Conservation (phyloP, 1,284 basidiomycete genomes). For the Apiotrichum domesticum region DNA sequence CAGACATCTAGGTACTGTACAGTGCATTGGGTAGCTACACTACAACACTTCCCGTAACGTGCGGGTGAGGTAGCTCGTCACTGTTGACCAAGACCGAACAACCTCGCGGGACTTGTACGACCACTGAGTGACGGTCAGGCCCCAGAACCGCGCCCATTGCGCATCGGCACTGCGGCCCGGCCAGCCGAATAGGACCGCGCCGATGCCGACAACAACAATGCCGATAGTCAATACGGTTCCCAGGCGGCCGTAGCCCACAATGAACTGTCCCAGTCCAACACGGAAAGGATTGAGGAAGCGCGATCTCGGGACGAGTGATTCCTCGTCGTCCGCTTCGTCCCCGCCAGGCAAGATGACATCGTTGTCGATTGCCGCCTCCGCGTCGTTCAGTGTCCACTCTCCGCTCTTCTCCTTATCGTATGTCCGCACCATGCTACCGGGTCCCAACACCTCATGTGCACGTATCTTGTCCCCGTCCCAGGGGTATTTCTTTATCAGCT, state of each 20-base stretch:
- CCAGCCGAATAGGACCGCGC: constrained; percentile 35
- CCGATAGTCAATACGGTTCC: constrained; percentile 31
- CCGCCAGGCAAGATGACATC: constrained; percentile 16
- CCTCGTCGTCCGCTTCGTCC: constrained; percentile 15
- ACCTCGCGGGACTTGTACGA: neutral
- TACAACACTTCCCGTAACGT: constrained; percentile 1
- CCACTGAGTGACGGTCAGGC: constrained; percentile 5
- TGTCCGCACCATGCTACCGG: constrained; percentile 36
- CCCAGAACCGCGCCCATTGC: constrained; percentile 35
- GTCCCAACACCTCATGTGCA: constrained; percentile 39
- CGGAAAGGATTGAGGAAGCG: neutral
- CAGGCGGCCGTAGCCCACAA: constrained; percentile 3
- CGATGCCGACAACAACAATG: constrained; percentile 32
- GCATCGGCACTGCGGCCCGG: constrained; percentile 5
- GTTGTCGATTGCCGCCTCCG: constrained; percentile 17
- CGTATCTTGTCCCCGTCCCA: constrained; percentile 33
- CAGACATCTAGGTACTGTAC: too few species aligned
- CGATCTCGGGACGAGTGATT: constrained; percentile 1
- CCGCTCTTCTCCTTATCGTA: constrained; percentile 26
- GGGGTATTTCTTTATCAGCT: constrained; percentile 36
- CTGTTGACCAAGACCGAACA: neutral
- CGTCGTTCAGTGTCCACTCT: constrained; percentile 14
- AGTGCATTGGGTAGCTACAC: neutral
- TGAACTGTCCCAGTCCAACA: constrained; percentile 4
- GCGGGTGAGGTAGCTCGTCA: neutral